Evolutionary conservation across 768 basidiomycete species (phyloP).

Genomic region (Tulasnella calospora): DNA sequence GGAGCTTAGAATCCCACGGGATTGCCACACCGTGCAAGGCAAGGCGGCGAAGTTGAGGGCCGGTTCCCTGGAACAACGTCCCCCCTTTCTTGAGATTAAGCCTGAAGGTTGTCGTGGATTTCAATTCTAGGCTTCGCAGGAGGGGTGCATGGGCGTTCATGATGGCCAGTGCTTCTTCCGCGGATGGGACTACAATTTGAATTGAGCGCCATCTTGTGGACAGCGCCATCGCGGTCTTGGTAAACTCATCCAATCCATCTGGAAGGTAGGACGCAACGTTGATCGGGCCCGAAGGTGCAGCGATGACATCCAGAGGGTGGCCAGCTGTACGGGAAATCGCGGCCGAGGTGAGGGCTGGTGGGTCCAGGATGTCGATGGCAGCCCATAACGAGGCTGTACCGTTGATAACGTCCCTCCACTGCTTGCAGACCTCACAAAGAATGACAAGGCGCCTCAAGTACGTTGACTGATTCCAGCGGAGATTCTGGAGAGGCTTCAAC

Average conservation of each 20-base stretch:
- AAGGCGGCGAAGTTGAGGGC: neutral
- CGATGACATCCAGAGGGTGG: neutral
- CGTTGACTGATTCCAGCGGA: neutral
- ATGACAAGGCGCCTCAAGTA: neutral
- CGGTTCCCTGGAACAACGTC: neutral
- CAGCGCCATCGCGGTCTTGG: neutral
- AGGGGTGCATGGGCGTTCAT: neutral
- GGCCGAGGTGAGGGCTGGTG: neutral
- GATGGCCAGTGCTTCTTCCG: neutral
- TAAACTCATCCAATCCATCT: neutral
- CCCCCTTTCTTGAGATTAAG: neutral
- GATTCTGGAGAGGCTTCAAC: neutral
- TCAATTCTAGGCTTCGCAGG: neutral
- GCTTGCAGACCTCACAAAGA: neutral
- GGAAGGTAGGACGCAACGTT: neutral
- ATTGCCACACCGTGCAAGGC: neutral
- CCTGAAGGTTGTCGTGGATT: neutral
- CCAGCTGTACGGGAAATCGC: neutral
- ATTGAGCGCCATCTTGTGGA: neutral
- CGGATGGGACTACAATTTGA: neutral
- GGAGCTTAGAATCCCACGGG: neutral
- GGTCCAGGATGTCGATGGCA: neutral
- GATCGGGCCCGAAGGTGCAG: neutral
- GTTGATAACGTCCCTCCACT: neutral
- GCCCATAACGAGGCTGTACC: neutral